Conservation (phyloP, 495 filamentous ascomycete species). For the Ascodesmis nigricans region DNA sequence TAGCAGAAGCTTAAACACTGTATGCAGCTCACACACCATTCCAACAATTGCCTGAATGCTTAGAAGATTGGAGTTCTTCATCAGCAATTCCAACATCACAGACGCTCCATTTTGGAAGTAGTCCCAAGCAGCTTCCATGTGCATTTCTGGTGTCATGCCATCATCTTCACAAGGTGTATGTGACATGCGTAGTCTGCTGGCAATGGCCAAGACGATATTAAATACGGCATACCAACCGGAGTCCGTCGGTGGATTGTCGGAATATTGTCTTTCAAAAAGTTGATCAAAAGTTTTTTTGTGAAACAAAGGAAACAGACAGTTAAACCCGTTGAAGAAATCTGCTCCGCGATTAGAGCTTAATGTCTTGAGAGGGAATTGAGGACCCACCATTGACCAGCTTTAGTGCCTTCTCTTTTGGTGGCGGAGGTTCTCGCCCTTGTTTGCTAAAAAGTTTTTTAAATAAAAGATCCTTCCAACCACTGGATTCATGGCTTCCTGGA, state of each 20-base stretch:
- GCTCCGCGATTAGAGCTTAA: too few species aligned
- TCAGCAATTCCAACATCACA: slow-evolving; percentile 71
- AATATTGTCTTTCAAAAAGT: slow-evolving; percentile 80
- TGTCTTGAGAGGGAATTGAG: slow-evolving; percentile 1
- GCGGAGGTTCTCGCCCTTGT: slow-evolving; percentile 61
- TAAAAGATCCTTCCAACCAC: too few species aligned
- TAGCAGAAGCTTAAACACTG: slow-evolving; percentile 1
- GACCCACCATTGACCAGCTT: slow-evolving; percentile 44
- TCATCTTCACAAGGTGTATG: slow-evolving; percentile 45
- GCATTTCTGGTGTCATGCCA: not conserved
- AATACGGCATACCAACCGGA: slow-evolving; percentile 97
- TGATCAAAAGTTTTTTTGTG: slow-evolving; percentile 98
- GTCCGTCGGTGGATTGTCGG: slow-evolving; percentile 75
- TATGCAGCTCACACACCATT: slow-evolving; percentile 35
- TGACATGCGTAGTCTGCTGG: slow-evolving; percentile 84
- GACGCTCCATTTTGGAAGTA: slow-evolving; percentile 94
- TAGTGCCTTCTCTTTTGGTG: slow-evolving; percentile 55
- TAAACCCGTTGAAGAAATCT: slow-evolving; percentile 96
- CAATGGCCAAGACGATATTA: slow-evolving; percentile 80
- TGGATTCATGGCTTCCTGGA: too few species aligned
- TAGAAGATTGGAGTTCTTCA: slow-evolving; percentile 86
- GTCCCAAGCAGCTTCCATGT: slow-evolving; percentile 59
- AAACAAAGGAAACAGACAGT: slow-evolving; percentile 93
- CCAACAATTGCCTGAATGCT: slow-evolving; percentile 93
- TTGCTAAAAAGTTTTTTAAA: too few species aligned